Conservation (phyloP, 495 filamentous ascomycete genomes). For the Apodospora peruviana region DNA sequence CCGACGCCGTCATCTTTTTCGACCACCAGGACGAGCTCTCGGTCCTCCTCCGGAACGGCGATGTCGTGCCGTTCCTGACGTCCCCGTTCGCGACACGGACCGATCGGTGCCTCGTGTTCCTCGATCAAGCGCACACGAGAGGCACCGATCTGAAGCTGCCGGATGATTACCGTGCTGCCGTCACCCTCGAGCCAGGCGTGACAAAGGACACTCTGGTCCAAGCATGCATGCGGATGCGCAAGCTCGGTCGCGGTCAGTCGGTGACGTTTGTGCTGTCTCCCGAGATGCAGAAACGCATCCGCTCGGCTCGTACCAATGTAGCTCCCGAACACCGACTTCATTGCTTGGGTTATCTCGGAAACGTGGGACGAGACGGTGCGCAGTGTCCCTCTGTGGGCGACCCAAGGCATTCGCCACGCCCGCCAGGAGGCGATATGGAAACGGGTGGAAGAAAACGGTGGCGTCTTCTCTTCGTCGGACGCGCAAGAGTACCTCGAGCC, state of each 20-base stretch:
- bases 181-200: constrained; percentile 62
- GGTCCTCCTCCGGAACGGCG: constrained; percentile 39
- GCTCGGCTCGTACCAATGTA: neutral
- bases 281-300: constrained; percentile 47
- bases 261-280: constrained; percentile 51
- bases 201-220: constrained; percentile 72
- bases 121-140: constrained; percentile 72
- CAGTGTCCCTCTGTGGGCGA: constrained; percentile 54
- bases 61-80: constrained; percentile 43
- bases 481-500: constrained; percentile 41
- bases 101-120: constrained; percentile 60
- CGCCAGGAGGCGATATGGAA: constrained; percentile 27
- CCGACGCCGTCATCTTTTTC: constrained; percentile 51
- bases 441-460: neutral
- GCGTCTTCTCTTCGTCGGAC: constrained; percentile 13
- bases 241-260: constrained; percentile 56
- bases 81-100: constrained; percentile 59
- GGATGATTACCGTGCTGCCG: constrained; percentile 51
- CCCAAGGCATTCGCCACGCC: constrained; percentile 49
- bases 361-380: constrained; percentile 45
- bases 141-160: constrained; percentile 70
- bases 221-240: constrained; percentile 65
- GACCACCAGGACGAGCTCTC: constrained; percentile 45
- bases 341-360: constrained; percentile 55
- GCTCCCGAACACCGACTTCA: constrained; percentile 49